phyloP scores from a whole-genome alignment of 805 yeast genomes.

The Pichia gijzeniarum region DNA sequence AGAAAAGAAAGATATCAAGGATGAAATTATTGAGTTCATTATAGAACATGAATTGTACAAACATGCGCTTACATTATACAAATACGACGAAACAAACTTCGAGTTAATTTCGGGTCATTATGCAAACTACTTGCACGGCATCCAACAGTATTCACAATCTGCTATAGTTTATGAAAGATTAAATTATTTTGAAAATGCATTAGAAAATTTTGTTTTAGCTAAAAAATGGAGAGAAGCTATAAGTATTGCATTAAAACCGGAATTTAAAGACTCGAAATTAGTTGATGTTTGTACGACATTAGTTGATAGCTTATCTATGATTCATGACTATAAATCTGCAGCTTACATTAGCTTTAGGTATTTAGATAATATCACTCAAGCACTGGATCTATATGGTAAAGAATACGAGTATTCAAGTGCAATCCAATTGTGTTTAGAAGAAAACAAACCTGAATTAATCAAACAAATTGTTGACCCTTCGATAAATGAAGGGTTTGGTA shows the following conservation, averaged over 20 bases:
- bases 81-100: conserved; percentile 49
- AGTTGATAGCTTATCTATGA: conserved; percentile 53
- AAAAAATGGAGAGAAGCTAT: conserved; percentile 86
- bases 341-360: conserved; percentile 67
- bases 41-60: conserved; percentile 63
- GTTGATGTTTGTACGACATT: conserved; percentile 51
- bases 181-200: conserved; percentile 48
- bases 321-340: conserved; percentile 70
- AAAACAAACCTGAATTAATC: conserved; percentile 39
- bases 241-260: conserved; percentile 42
- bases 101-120: conserved; percentile 48
- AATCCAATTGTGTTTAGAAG: conserved; percentile 50
- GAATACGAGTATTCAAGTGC: conserved; percentile 74
- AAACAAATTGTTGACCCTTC: conserved; percentile 62
- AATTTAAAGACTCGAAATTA: conserved; percentile 33
- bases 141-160: conserved; percentile 62
- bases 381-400: conserved; percentile 65
- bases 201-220: conserved; percentile 62
- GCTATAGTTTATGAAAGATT: conserved; percentile 73
- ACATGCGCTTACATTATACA: conserved; percentile 57
- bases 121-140: conserved; percentile 55
- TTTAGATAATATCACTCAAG: conserved; percentile 52
- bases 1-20: conserved; percentile 31
- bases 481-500: conserved; percentile 82
- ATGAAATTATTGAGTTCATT: conserved; percentile 64